Percentiles rank a stretch among this genome's conserved stretches.
phyloP scores from a whole-genome alignment of 257 asterid species.

The Dorcoceras hygrometricum region DNA sequence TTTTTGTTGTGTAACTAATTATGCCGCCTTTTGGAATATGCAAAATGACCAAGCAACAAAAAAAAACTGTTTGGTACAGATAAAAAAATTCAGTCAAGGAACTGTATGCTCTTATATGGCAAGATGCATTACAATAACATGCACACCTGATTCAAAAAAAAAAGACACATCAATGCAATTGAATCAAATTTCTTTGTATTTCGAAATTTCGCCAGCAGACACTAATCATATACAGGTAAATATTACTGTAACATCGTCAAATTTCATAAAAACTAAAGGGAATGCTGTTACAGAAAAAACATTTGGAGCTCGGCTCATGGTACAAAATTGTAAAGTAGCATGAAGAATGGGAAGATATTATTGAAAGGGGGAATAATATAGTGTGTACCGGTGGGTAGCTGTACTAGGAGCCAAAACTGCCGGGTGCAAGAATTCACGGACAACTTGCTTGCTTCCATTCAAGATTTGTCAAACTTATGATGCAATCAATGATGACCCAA shows the following conservation, averaged over 20 bases:
- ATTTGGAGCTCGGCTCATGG: constrained; percentile 14
- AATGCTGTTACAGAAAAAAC: constrained; percentile 15
- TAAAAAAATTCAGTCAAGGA: neutral
- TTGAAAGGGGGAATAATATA: neutral
- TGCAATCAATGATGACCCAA: constrained; percentile 54
- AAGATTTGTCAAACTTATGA: constrained; percentile 24
- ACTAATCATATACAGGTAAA: neutral
- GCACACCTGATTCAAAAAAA: too few species aligned
- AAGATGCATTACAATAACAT: too few species aligned
- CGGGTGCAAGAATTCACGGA: constrained; percentile 1
- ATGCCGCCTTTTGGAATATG: neutral
- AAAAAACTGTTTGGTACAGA: neutral
- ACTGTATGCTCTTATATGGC: neutral
- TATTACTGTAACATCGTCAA: neutral
- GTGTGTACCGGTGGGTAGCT: constrained; percentile 10
- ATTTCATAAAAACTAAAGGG: neutral
- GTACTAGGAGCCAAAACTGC: neutral
- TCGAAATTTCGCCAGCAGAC: neutral
- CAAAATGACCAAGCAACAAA: neutral
- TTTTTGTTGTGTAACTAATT: neutral
- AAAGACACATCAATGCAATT: too few species aligned
- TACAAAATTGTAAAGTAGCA: neutral
- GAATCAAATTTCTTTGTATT: neutral
- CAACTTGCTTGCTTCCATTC: neutral
- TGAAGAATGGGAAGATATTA: neutral